Percentiles rank a stretch among this genome's conserved stretches.
Conservation (phyloP, 345 rosid genomes). For the Aquilaria sinensis region DNA sequence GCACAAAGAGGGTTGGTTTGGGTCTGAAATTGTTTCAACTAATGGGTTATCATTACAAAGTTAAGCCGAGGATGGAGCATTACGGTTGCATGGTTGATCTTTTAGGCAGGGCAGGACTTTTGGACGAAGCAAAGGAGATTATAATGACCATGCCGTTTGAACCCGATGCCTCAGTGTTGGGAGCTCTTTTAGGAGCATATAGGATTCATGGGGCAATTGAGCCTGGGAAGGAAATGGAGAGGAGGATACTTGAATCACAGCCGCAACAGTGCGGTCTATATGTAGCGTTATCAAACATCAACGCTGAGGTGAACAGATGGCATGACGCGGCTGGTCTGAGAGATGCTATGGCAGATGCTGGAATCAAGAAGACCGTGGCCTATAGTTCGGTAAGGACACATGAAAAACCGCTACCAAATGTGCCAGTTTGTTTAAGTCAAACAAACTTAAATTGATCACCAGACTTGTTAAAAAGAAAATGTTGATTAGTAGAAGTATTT, state of each 20-base stretch:
- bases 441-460: background rate
- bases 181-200: slow-evolving; percentile 68
- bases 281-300: slow-evolving; percentile 38
- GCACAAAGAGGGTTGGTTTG: slow-evolving; percentile 35
- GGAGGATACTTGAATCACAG: slow-evolving; percentile 38
- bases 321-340: slow-evolving; percentile 41
- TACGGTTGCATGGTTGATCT: slow-evolving; percentile 80
- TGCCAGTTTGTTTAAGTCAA: background rate
- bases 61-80: slow-evolving; percentile 57
- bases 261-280: slow-evolving; percentile 47
- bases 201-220: slow-evolving; percentile 54
- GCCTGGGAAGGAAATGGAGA: slow-evolving; percentile 45
- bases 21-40: slow-evolving; percentile 44
- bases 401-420: background rate
- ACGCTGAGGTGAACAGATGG: slow-evolving; percentile 50
- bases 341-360: slow-evolving; percentile 38
- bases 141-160: slow-evolving; percentile 44
- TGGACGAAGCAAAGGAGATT: slow-evolving; percentile 49
- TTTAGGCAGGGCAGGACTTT: slow-evolving; percentile 61
- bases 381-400: slow-evolving; percentile 31
- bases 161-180: slow-evolving; percentile 61
- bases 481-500: background rate
- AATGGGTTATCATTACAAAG: slow-evolving; percentile 26
- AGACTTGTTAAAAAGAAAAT: background rate
- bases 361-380: slow-evolving; percentile 42